Evolutionary conservation across 1,284 basidiomycete genomes (phyloP).

Genomic region (Ustilago crameri): DNA sequence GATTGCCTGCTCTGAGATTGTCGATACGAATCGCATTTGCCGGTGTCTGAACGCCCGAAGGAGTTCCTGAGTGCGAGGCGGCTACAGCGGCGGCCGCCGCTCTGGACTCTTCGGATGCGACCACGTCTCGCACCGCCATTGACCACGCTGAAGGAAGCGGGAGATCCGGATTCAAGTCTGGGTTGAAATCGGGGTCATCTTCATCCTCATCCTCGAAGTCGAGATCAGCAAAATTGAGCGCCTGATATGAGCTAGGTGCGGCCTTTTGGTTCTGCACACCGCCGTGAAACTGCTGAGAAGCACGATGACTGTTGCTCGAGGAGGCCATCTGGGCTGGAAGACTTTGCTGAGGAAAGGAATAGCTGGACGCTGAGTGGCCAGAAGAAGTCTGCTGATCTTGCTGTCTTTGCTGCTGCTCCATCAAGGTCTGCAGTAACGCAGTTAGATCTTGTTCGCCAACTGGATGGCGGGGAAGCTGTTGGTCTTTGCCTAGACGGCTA

Average conservation of each 20-base stretch:
- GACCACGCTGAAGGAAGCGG: slow-evolving; percentile 56
- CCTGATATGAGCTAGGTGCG: slow-evolving; percentile 3
- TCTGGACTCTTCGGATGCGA: slow-evolving; percentile 39
- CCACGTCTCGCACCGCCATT: slow-evolving; percentile 54
- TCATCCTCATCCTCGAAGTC: slow-evolving; percentile 58
- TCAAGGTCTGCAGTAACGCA: slow-evolving; percentile 51
- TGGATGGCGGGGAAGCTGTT: slow-evolving; percentile 26
- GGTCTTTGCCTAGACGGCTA: slow-evolving; percentile 41
- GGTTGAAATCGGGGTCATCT: slow-evolving; percentile 59
- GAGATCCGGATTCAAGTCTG: slow-evolving; percentile 46
- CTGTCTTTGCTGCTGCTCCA: slow-evolving; percentile 52
- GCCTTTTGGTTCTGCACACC: background rate
- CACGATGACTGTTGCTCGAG: background rate
- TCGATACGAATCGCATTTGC: slow-evolving; percentile 10
- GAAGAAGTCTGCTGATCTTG: slow-evolving; percentile 15
- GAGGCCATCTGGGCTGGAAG: background rate
- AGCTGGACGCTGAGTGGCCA: slow-evolving; percentile 4
- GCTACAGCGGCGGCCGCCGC: slow-evolving; percentile 44
- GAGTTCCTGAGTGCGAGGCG: slow-evolving; percentile 34
- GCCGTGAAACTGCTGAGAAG: background rate
- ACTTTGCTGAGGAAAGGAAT: slow-evolving; percentile 2
- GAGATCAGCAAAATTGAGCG: slow-evolving; percentile 50
- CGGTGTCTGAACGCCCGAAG: slow-evolving; percentile 35
- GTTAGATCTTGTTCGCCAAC: slow-evolving; percentile 57
- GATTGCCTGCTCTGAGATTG: background rate